These are phyloP conservation scores for Austroboletus olivaceoglutinosus DNA, from an alignment of 1,284 basidiomycete genomes.

Conservation along the genomic window DNA sequence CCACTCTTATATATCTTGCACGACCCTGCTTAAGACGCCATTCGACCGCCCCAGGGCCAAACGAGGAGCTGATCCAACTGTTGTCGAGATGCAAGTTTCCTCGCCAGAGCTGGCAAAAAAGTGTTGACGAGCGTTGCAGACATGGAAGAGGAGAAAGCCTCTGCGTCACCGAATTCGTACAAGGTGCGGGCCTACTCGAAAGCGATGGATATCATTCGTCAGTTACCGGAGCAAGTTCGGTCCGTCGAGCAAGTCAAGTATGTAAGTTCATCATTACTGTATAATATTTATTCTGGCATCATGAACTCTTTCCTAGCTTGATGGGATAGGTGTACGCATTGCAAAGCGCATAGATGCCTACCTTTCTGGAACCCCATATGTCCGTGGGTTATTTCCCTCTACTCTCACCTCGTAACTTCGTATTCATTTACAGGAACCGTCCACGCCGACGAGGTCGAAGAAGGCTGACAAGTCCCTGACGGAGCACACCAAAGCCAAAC, in stretches of 20 bases:
- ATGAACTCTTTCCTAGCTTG: slow-evolving; percentile 32
- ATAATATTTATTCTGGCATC: slow-evolving; percentile 3
- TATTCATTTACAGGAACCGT: slow-evolving; percentile 13
- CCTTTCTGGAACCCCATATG: slow-evolving; percentile 36
- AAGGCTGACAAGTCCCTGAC: slow-evolving; percentile 2
- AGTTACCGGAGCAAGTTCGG: slow-evolving; percentile 40
- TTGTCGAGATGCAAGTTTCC: slow-evolving; percentile 39
- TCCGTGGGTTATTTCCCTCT: slow-evolving; percentile 32
- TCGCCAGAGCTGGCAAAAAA: background rate
- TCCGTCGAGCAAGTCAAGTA: slow-evolving; percentile 40
- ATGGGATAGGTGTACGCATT: slow-evolving; percentile 44
- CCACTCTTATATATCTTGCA: background rate
- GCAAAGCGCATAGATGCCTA: slow-evolving; percentile 41
- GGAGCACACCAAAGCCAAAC: slow-evolving; percentile 4
- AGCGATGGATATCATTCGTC: slow-evolving; percentile 43
- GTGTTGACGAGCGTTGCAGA: slow-evolving; percentile 31
- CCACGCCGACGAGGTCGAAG: slow-evolving; percentile 12
- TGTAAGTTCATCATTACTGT: slow-evolving; percentile 16
- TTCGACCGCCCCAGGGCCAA: slow-evolving; percentile 31
- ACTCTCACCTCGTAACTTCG: slow-evolving; percentile 3
- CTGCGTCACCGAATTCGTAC: slow-evolving; percentile 41
- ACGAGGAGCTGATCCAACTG: slow-evolving; percentile 43
- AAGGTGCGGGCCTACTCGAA: slow-evolving; percentile 49
- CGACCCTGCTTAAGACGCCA: slow-evolving; percentile 9
- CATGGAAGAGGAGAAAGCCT: slow-evolving; percentile 42